Percentiles rank a stretch among this genome's conserved stretches.
Evolutionary conservation across 257 asterid species (phyloP).

Genomic region (Solanum etuberosum): DNA sequence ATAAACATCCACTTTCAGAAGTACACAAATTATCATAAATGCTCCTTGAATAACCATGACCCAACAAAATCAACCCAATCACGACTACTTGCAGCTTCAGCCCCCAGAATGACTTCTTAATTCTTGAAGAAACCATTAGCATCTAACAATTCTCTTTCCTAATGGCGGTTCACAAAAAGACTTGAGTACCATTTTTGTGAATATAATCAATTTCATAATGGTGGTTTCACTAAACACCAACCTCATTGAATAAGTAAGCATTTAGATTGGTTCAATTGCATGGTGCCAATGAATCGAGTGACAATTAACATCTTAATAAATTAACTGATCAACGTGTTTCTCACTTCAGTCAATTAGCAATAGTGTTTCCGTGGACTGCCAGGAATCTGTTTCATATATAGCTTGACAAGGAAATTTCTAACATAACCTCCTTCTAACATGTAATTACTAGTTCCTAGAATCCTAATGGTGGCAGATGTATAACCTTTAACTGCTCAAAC

Average conservation of each 20-base stretch:
- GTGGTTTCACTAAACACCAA: not conserved
- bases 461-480: not conserved
- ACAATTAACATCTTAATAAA: not conserved
- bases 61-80: not conserved
- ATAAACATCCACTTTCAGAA: not conserved
- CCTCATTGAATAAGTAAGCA: not conserved
- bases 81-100: not conserved
- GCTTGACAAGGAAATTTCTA: not conserved
- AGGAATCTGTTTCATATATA: not conserved
- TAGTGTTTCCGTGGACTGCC: not conserved
- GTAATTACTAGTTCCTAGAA: not conserved
- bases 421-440: not conserved
- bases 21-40: not conserved
- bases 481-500: not conserved
- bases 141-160: not conserved
- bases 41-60: not conserved
- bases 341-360: not conserved
- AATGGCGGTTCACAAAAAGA: not conserved
- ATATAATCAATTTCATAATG: not conserved
- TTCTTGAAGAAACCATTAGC: not conserved
- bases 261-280: not conserved
- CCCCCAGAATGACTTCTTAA: not conserved
- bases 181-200: not conserved
- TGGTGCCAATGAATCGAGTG: not conserved
- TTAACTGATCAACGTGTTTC: not conserved